Evolutionary conservation across 2,329 filamentous ascomycete species (phyloP).

Genomic region (Fusarium sp.): DNA sequence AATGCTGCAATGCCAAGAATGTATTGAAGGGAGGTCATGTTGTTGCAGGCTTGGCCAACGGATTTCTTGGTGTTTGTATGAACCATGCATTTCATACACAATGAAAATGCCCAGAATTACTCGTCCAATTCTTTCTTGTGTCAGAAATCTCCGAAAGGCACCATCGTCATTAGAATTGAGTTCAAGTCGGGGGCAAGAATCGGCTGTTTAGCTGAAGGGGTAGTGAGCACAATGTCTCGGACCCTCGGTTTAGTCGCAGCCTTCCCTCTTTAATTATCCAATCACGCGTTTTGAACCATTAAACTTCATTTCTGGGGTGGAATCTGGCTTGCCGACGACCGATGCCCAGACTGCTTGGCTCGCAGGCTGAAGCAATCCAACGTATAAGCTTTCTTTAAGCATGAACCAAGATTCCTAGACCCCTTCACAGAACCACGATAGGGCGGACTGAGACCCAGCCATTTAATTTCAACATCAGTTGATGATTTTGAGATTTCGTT

Average conservation of each 20-base stretch:
- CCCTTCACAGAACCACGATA: not conserved
- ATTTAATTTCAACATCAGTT: not conserved
- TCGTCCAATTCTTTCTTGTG: not conserved
- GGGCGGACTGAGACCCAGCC: not conserved
- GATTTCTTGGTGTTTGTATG: not conserved
- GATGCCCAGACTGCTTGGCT: slow-evolving; percentile 17
- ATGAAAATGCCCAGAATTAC: not conserved
- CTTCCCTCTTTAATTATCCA: not conserved
- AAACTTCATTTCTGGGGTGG: not conserved
- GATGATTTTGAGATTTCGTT: not conserved
- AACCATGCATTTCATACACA: not conserved
- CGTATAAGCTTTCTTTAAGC: slow-evolving; percentile 3
- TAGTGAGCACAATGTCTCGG: slow-evolving; percentile 28
- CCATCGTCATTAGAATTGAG: not conserved
- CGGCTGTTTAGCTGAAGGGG: slow-evolving; percentile 1
- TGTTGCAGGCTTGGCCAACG: not conserved
- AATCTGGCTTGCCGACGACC: slow-evolving; percentile 5
- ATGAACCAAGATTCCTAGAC: not conserved
- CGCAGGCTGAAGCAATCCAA: not conserved
- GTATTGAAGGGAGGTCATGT: not conserved
- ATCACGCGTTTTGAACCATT: not conserved
- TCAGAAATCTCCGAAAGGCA: not conserved
- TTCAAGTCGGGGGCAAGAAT: not conserved
- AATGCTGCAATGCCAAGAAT: not conserved
- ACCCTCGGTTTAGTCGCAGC: slow-evolving; percentile 1